Evolutionary conservation across 106 monocot species (phyloP).

Genomic region (Vanilla planifolia): DNA sequence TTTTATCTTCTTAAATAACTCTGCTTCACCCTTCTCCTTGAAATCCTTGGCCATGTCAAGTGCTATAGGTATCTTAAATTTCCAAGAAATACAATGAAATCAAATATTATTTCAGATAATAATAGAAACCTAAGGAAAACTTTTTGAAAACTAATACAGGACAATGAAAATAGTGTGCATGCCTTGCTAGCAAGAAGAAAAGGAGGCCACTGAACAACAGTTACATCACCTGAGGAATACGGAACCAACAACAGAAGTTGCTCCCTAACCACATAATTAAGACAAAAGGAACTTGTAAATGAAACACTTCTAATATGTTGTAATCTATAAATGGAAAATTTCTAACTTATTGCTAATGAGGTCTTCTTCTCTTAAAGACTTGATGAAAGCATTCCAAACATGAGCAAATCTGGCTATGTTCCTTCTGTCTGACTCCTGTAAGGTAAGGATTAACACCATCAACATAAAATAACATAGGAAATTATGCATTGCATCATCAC

Average conservation of each 20-base stretch:
- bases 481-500: background rate
- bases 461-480: slow-evolving; percentile 6
- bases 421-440: slow-evolving; percentile 49
- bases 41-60: slow-evolving; percentile 96
- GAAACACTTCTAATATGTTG: background rate
- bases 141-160: background rate
- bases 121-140: background rate
- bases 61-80: slow-evolving; percentile 82
- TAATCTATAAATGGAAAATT: background rate
- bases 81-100: background rate
- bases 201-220: slow-evolving; percentile 96
- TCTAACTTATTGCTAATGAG: slow-evolving; percentile 69
- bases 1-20: slow-evolving; percentile 73
- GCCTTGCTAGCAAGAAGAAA: slow-evolving; percentile 99
- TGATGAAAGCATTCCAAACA: slow-evolving; percentile 85
- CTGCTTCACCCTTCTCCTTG: slow-evolving; percentile 58
- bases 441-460: slow-evolving; percentile 7
- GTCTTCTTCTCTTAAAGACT: slow-evolving; percentile 73
- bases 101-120: background rate
- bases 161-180: slow-evolving; percentile 1
- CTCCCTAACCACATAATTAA: slow-evolving; percentile 47
- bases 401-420: slow-evolving; percentile 73
- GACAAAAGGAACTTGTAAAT: slow-evolving; percentile 4
- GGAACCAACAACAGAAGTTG: slow-evolving; percentile 83
- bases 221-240: slow-evolving; percentile 50